phyloP scores from a whole-genome alignment of 2,329 filamentous ascomycete species.

The Ophiostoma populinum region DNA sequence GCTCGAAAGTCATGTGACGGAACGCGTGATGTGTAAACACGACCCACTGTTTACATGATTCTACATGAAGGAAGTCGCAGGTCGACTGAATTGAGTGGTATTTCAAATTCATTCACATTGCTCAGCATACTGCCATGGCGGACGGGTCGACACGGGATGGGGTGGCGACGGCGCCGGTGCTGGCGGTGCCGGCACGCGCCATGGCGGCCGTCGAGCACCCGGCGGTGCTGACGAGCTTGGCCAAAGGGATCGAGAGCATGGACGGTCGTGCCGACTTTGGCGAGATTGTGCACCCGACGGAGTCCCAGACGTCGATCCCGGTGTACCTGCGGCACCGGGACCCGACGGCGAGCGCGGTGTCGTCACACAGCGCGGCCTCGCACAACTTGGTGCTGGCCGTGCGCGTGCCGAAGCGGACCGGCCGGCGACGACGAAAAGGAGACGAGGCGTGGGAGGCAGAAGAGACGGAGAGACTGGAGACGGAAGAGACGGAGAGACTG shows the following conservation, averaged over 20 bases:
- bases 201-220: slow-evolving; percentile 28
- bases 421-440: slow-evolving; percentile 20
- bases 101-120: not conserved
- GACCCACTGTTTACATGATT: not conserved
- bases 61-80: too few relatives aligned
- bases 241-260: slow-evolving; percentile 24
- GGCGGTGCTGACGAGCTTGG: slow-evolving; percentile 22
- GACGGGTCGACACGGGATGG: not conserved
- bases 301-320: slow-evolving; percentile 33
- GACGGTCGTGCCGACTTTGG: slow-evolving; percentile 21
- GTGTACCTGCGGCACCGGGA: slow-evolving; percentile 70
- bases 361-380: slow-evolving; percentile 57
- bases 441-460: too few relatives aligned
- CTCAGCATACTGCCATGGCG: not conserved
- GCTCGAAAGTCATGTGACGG: not conserved
- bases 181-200: slow-evolving; percentile 20
- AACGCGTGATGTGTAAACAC: not conserved
- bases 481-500: not conserved
- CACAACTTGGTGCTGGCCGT: slow-evolving; percentile 79
- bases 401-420: slow-evolving; percentile 71
- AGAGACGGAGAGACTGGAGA: not conserved
- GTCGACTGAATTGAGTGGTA: too few relatives aligned
- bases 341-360: slow-evolving; percentile 58
- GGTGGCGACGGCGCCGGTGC: slow-evolving; percentile 17
- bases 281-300: slow-evolving; percentile 29